Evolutionary conservation across 192 early-diverging fungal genomes (phyloP), one percentile per base, ranked within the genome.

Genomic region (Oehlia diaphana): DNA sequence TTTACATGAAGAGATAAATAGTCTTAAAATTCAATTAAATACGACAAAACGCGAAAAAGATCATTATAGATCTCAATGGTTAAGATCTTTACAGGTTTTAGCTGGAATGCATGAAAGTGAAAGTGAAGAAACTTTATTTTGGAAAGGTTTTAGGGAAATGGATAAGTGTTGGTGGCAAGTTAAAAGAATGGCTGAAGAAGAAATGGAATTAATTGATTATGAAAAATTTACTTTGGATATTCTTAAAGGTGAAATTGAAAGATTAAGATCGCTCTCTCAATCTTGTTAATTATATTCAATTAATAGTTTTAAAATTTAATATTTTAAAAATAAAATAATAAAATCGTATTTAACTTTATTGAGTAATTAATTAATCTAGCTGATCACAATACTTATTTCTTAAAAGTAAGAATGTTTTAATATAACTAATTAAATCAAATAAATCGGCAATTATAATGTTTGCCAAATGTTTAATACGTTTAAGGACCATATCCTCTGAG

Each of bases 141-240:
- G 31, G 50, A 71, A 62, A 44, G 77, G 42, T 7, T 78, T 78
- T 9, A n/a, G 47, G 28, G 69, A 79, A 35, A 44, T 62, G 35
- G 67, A 58, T 63, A 33, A 62, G 44, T 71, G 50, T 53, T 79
- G 77, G 77, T 62, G 49, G 77, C 77, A 79, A 42, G 68, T 37
- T 47, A 66, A 39, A 71, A 66, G 37, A 28, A 71, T 79, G 77
- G 68, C 77, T 13, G 77, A 79, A 79, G 77, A 79, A 71, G 77
- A 79, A 61, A 47, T 71, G 19, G 69, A 71, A 44, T 10, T 62
- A 35, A 26, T 79, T 28, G 26, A 71, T 72, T 62, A 72, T 72
- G 77, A 79, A 63, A 79, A 63, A 47, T 63, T 79, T 62, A 39
- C 49, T 3, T 71, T 79, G n/a, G n/a, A 79, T 62, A 53, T 62